Conservation (phyloP, 305 asterid genomes). For the Fraxinus latifolia region DNA sequence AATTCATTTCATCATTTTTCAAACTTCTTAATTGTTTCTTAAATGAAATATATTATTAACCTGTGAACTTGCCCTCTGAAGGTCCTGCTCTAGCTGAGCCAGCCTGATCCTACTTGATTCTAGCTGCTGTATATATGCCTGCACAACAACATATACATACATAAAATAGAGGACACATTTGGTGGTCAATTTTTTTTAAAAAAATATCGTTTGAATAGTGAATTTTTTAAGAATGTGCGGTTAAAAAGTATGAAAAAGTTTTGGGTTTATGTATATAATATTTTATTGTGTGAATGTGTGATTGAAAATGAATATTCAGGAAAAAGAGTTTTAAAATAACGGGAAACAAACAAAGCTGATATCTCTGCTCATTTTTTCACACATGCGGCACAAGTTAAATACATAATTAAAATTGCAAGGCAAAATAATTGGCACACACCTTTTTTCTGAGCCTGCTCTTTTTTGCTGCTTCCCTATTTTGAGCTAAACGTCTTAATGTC, state of each 20-base stretch:
- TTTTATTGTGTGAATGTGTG: too few species aligned
- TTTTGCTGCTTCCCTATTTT: slow-evolving; percentile 97
- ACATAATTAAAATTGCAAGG: neutral
- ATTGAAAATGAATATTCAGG: too few species aligned
- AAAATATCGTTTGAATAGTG: too few species aligned
- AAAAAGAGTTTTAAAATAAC: too few species aligned
- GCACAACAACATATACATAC: slow-evolving; percentile 8
- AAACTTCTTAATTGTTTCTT: slow-evolving; percentile 1
- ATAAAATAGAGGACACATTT: neutral
- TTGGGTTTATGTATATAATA: too few species aligned
- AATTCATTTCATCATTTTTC: neutral
- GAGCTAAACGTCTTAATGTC: slow-evolving; percentile 96
- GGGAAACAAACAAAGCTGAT: too few species aligned
- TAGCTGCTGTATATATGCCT: slow-evolving; percentile 95
- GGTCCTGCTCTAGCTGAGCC: slow-evolving; percentile 86
- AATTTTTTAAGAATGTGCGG: too few species aligned
- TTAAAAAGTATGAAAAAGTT: too few species aligned
- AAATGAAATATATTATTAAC: slow-evolving; percentile 30
- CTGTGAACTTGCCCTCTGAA: slow-evolving; percentile 88
- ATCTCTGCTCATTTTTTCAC: neutral
- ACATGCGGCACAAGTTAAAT: neutral
- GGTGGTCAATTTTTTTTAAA: too few species aligned
- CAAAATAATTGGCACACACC: slow-evolving; percentile 33
- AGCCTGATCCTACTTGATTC: slow-evolving; percentile 91
- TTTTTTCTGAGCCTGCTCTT: slow-evolving; percentile 94